Conservation (phyloP, 257 asterid genomes). For the Fraxinus anomala region DNA sequence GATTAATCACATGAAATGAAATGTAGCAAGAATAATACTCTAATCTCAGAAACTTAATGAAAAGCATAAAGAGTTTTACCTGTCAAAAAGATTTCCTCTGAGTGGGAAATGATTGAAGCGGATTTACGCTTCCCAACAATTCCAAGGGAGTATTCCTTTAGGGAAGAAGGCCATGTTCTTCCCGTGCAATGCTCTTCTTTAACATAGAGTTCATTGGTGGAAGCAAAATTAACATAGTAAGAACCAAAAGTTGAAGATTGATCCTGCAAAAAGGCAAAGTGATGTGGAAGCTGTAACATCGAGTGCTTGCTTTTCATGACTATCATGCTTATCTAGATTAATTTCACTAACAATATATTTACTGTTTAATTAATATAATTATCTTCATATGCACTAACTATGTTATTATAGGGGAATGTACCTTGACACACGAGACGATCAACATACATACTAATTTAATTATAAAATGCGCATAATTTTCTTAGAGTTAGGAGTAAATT, state of each 20-base stretch:
- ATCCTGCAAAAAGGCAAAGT: conserved; percentile 55
- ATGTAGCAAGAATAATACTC: conserved; percentile 14
- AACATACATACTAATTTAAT: too few relatives aligned
- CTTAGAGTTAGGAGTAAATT: too few relatives aligned
- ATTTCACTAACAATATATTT: too few relatives aligned
- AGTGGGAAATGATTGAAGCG: conserved; percentile 38
- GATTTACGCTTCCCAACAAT: conserved; percentile 48
- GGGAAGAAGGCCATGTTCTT: conserved; percentile 56
- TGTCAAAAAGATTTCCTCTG: conserved; percentile 47
- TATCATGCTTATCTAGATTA: too few relatives aligned
- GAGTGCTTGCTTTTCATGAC: too few relatives aligned
- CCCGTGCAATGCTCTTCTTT: conserved; percentile 37
- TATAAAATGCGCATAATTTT: too few relatives aligned
- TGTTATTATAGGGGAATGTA: too few relatives aligned
- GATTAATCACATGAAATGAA: conserved; percentile 18
- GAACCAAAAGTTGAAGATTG: conserved; percentile 45
- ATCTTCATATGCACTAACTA: too few relatives aligned
- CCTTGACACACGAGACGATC: too few relatives aligned
- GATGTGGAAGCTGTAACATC: neutral
- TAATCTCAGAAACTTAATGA: neutral
- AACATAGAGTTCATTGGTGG: conserved; percentile 31
- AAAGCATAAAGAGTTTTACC: conserved; percentile 40
- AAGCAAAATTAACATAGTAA: conserved; percentile 42
- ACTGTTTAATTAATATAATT: too few relatives aligned
- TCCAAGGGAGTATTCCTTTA: conserved; percentile 47